Base-by-base conservation (phyloP, 2,329 filamentous ascomycete genomes). In the Neurospora sp. region DNA sequence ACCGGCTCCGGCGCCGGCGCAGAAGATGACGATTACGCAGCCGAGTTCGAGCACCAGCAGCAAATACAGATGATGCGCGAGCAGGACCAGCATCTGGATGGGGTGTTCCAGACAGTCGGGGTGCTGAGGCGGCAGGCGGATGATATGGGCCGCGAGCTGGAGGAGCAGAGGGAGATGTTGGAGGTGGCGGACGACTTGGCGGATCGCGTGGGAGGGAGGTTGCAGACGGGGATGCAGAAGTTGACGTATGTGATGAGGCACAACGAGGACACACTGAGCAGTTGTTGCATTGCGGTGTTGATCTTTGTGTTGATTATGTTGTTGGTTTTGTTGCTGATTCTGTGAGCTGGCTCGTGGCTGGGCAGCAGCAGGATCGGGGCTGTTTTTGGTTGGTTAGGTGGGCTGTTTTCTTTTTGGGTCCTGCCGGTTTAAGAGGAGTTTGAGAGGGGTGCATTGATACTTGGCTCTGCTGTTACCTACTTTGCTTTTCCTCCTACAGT, bases 101-200 rank as follows among this genome's bases (percentile, higher is more conserved):
- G 92, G 17, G 95, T 99, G 66, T 97, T 96, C 78, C 88, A 90
- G 74, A 98, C 95, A 0, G 96, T 99, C 33, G 95, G 94, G 2
- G 97, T 93, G 78, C 81, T 99, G 78, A 85, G 95, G 70, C 86
- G 91, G 78, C 96, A 98, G 84, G 96, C 96, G 1, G 90, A 96
- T 80, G 92, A 93, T 75, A 99, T 99, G 95, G 95, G 96, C 1
- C 85, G 95, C 70, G 96, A 99, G 83, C 84, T 99, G 66, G 96
- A 97, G 81, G 96, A 99, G 82, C 96, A 99, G 84, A 87, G 86
- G 28, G 92, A 93, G 79, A 91, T 98, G 87, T 84, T 99, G 70
- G 90, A 96, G 73, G 90, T 92, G 68, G 91, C 96, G 52, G 95
- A 98, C 80, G 87, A 85, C 38, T 84, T 97, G 70, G 93, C 93